A percentile compares a stretch with the other conserved stretches of the same genome.
phyloP scores from a whole-genome alignment of 2,329 filamentous ascomycete species.

The Colletotrichum viniferum region DNA sequence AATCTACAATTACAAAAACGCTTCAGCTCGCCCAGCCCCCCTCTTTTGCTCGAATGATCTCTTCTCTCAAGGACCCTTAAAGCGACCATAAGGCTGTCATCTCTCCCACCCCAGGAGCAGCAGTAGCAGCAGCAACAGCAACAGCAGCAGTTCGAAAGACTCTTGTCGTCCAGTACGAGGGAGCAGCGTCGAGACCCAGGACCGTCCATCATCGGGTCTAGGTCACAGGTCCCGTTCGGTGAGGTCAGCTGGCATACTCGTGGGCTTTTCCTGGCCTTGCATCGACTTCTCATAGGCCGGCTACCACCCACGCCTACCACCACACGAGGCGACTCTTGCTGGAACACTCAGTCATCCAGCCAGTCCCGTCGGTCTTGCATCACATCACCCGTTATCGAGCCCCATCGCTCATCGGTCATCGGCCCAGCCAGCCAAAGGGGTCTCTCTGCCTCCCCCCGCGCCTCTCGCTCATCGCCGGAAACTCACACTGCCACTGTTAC shows the following conservation, averaged over 20 bases:
- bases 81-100: neutral
- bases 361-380: neutral
- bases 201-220: neutral
- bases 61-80: conserved; percentile 4
- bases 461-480: neutral
- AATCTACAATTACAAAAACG: conserved; percentile 17
- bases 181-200: neutral
- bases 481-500: neutral
- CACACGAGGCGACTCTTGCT: neutral
- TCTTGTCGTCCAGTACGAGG: neutral
- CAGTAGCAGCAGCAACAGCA: neutral
- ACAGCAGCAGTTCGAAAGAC: neutral
- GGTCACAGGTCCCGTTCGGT: conserved; percentile 14
- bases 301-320: conserved; percentile 9
- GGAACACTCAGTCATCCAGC: neutral
- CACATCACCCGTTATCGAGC: neutral
- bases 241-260: conserved; percentile 18
- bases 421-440: neutral
- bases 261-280: neutral
- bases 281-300: conserved; percentile 11
- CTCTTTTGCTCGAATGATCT: neutral
- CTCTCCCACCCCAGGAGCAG: neutral
- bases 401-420: neutral
- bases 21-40: conserved; percentile 5
- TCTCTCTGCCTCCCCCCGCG: neutral